A percentile compares a stretch with the other conserved stretches of the same genome.
These are phyloP conservation scores for Cryphonectria radicalis DNA, from an alignment of 2,329 filamentous ascomycete species.

Conservation along the genomic window DNA sequence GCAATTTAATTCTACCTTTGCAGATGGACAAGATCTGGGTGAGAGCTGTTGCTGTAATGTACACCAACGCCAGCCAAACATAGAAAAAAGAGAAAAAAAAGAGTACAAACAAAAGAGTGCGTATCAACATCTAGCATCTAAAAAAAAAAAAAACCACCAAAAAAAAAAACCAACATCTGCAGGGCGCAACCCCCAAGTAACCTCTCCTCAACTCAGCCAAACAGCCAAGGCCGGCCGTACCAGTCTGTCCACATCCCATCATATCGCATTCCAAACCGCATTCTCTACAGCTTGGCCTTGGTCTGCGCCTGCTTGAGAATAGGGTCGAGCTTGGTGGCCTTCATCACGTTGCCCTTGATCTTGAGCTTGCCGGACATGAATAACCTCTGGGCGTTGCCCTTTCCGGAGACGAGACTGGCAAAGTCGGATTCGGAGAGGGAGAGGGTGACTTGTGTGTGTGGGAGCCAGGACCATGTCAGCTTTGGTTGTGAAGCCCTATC, in stretches of 20 bases:
- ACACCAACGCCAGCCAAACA: background rate
- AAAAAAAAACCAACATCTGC: background rate
- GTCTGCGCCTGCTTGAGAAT: conserved; percentile 86
- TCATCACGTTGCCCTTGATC: conserved; percentile 98
- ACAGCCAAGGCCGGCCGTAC: conserved; percentile 19
- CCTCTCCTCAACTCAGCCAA: background rate
- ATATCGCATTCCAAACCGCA: conserved; percentile 28
- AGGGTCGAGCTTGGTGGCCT: conserved; percentile 94
- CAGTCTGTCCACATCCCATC: conserved; percentile 28
- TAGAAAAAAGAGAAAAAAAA: background rate
- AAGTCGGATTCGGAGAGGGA: conserved; percentile 86
- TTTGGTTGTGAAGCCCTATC: background rate
- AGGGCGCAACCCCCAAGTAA: background rate
- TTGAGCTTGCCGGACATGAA: conserved; percentile 99
- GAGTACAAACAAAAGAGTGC: background rate
- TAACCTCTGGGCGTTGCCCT: conserved; percentile 90
- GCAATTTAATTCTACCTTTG: background rate
- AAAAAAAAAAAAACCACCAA: no score
- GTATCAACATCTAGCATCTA: background rate
- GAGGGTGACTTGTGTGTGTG: conserved; percentile 74
- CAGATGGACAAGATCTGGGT: background rate
- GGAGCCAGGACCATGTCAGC: background rate
- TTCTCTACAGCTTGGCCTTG: conserved; percentile 77
- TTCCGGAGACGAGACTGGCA: conserved; percentile 77
- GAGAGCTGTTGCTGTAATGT: conserved; percentile 10